Evolutionary conservation across 176 grass and related monocot species (phyloP), one percentile per base, ranked within the genome.

Genomic region (Typha latifolia): DNA sequence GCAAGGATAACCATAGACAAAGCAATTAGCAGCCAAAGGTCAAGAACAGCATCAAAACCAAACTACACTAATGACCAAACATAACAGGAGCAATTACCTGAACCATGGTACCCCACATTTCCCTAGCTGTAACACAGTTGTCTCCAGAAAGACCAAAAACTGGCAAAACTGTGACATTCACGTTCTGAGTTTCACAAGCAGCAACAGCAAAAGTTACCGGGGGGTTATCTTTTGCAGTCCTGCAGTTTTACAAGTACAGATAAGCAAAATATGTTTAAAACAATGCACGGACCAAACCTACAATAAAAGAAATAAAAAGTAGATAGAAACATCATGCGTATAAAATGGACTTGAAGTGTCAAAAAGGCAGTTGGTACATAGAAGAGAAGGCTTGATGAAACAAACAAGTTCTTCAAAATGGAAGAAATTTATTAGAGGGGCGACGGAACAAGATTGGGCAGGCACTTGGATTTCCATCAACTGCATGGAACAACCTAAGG

Each of bases 131-230:
- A 73, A 85, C 66, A 64, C 82, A 84, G 74, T 82, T 91, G 81
- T 89, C 82, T 52, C 84, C 87, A 70, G 84, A 87, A 82, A 91
- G 92, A 64, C 79, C 84, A 86, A 96, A 96, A 76, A 49, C 76
- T 75, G 92, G 88, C 75, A 91, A 84, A 59, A 91, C 82, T 3
- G 92, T 89, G 34, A 96, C 88, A 65, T 80, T 88, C 50, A 96
- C 88, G 77, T 96, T 91, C 72, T 96, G 92, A 76, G 86, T 96
- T 76, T 84, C 85, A 61, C 80, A 89, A 74, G 92, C 92, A 23
- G 88, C 92, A 27, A 96, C 81, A 61, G 85, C 87, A 86, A 96
- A 96, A 69, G 92, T 96, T 63, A 96, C 92, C 69, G 88, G 92
- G 74, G 88, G 85, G 69, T 86, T 96, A 79, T 86, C 69, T 78